These are phyloP conservation scores for Fusarium sp. DNA, from an alignment of 2,329 filamentous ascomycete species.

Conservation along the genomic window DNA sequence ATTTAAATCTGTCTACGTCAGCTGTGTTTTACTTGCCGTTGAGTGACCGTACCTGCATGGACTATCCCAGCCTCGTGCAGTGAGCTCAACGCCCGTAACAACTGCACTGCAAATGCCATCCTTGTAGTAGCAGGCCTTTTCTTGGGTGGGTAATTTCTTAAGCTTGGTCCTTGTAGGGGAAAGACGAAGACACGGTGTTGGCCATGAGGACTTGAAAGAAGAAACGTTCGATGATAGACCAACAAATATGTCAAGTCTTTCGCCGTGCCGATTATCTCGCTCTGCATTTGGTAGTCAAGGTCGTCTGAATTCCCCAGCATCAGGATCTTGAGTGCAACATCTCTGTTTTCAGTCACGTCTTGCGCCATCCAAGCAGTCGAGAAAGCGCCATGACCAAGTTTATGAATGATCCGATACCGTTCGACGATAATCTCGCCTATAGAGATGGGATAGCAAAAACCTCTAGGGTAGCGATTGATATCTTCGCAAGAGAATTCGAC, in stretches of 20 bases:
- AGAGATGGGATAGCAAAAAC: accelerated
- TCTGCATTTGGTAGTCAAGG: accelerated
- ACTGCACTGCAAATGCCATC: accelerated
- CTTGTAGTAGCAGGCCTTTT: accelerated
- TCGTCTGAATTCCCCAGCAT: accelerated
- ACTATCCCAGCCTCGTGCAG: accelerated
- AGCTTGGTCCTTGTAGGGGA: not conserved
- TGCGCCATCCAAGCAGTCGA: not conserved
- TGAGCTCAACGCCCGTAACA: accelerated
- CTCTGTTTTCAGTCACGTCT: accelerated
- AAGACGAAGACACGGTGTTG: accelerated
- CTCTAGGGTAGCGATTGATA: not conserved
- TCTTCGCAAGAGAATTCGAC: accelerated
- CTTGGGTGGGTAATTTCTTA: accelerated
- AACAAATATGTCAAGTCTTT: not conserved
- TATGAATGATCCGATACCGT: not conserved
- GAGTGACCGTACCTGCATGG: not conserved
- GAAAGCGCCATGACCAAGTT: not conserved
- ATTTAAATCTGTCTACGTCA: accelerated
- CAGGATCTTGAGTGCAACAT: not conserved
- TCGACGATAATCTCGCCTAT: not conserved
- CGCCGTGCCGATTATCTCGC: accelerated
- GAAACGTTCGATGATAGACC: accelerated
- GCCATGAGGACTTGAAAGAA: accelerated
- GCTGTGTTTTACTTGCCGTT: too few species aligned